phyloP scores from a whole-genome alignment of 495 filamentous ascomycete species.

The Pseudevernia furfuracea region DNA sequence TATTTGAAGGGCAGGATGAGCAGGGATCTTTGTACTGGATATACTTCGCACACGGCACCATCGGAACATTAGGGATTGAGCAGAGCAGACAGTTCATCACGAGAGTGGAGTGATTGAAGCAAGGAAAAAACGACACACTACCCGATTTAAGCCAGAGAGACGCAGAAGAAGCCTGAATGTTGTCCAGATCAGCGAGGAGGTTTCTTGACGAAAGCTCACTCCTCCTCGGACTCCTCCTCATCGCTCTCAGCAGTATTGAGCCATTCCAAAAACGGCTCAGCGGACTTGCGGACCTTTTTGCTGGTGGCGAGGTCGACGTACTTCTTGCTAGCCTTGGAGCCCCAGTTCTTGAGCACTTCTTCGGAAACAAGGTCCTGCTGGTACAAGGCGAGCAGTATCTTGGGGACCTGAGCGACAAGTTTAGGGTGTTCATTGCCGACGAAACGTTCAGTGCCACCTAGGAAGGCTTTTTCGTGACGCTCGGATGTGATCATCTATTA shows the following conservation, averaged over 20 bases:
- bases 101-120: conserved; percentile 2
- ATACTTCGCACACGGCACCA: not conserved
- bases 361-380: conserved; percentile 80
- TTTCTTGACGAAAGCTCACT: conserved; percentile 24
- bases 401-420: conserved; percentile 68
- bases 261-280: conserved; percentile 90
- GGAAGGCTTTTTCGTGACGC: conserved; percentile 88
- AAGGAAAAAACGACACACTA: not conserved
- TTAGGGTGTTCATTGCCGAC: conserved; percentile 74
- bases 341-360: conserved; percentile 84
- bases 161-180: not conserved
- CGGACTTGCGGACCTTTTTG: conserved; percentile 92
- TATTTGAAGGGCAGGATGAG: not conserved
- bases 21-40: not conserved
- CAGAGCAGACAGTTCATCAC: not conserved
- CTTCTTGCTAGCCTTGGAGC: conserved; percentile 90
- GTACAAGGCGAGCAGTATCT: conserved; percentile 81
- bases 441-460: conserved; percentile 94
- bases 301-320: conserved; percentile 84
- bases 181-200: not conserved
- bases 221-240: conserved; percentile 52
- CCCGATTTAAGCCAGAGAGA: not conserved
- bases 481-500: conserved; percentile 73
- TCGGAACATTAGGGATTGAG: not conserved
- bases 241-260: conserved; percentile 86